Evolutionary conservation across 2,329 filamentous ascomycete genomes (phyloP).

Genomic region (Alternaria infectoria): DNA sequence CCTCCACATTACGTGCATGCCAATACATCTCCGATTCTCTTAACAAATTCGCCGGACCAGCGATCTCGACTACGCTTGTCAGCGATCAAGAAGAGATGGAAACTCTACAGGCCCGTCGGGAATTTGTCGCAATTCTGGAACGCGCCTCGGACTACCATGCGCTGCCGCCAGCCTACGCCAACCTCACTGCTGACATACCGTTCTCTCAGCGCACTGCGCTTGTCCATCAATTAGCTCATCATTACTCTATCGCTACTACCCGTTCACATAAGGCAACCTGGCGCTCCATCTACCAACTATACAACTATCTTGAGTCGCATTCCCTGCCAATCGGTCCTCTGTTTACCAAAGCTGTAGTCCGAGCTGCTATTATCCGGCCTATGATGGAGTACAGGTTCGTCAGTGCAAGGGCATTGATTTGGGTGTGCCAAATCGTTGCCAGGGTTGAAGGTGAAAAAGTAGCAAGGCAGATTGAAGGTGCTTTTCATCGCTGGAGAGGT

Average conservation of each 20-base stretch:
- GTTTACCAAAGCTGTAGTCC: conserved; percentile 39
- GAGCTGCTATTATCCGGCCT: conserved; percentile 31
- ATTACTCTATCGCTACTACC: conserved; percentile 37
- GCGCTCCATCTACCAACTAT: conserved; percentile 38
- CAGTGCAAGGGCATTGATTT: conserved; percentile 33
- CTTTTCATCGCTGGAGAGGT: conserved; percentile 38
- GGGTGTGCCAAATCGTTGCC: conserved; percentile 39
- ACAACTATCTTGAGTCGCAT: conserved; percentile 30
- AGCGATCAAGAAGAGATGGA: neutral
- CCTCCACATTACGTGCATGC: conserved; percentile 7
- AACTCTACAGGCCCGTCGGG: conserved; percentile 16
- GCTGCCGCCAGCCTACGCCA: conserved; percentile 32
- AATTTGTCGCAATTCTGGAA: conserved; percentile 36
- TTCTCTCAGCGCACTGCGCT: conserved; percentile 23
- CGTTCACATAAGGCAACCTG: conserved; percentile 24
- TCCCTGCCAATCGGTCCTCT: conserved; percentile 33
- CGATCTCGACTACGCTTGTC: neutral
- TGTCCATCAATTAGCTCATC: conserved; percentile 43
- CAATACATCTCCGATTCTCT: conserved; percentile 13
- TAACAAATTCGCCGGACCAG: neutral
- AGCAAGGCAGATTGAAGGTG: conserved; percentile 34
- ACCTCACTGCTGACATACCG: conserved; percentile 17
- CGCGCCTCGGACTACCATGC: conserved; percentile 27
- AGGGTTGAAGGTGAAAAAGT: conserved; percentile 36
- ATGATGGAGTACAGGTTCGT: conserved; percentile 38